Percentiles rank a stretch among this genome's conserved stretches.
Conservation (phyloP, 192 early-diverging fungal species). For the Rhizophagus clarus region DNA sequence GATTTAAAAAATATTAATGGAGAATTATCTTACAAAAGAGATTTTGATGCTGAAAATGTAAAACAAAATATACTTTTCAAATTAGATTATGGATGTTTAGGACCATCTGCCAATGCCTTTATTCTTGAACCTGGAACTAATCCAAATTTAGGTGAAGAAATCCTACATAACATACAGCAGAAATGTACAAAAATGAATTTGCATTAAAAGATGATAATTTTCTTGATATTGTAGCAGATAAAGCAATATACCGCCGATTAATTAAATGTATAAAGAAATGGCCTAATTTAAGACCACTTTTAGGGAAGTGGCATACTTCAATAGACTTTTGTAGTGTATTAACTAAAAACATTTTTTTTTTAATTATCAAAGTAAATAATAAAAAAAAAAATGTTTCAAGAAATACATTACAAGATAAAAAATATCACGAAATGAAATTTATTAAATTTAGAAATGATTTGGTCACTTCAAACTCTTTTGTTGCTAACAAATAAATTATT, state of each 20-base stretch:
- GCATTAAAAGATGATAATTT: not conserved
- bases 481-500: too few species aligned
- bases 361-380: too few species aligned
- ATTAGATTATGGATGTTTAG: not conserved
- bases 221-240: not conserved
- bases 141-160: slow-evolving; percentile 6
- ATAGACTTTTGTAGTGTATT: too few species aligned
- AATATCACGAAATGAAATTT: too few species aligned
- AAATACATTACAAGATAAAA: too few species aligned
- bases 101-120: not conserved
- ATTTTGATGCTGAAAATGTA: slow-evolving; percentile 1
- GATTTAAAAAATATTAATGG: too few species aligned
- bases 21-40: not conserved
- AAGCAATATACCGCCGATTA: not conserved
- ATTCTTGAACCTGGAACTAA: slow-evolving; percentile 4
- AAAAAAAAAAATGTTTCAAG: too few species aligned
- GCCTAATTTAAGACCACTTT: not conserved
- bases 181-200: slow-evolving; percentile 14
- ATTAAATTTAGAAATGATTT: too few species aligned
- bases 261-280: slow-evolving; percentile 2
- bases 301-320: too few species aligned
- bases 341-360: too few species aligned
- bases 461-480: too few species aligned
- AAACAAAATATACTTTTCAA: not conserved
- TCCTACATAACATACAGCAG: not conserved